These are phyloP conservation scores for Schrenkiella parvula DNA, from an alignment of 345 rosid genomes.

Conservation along the genomic window DNA sequence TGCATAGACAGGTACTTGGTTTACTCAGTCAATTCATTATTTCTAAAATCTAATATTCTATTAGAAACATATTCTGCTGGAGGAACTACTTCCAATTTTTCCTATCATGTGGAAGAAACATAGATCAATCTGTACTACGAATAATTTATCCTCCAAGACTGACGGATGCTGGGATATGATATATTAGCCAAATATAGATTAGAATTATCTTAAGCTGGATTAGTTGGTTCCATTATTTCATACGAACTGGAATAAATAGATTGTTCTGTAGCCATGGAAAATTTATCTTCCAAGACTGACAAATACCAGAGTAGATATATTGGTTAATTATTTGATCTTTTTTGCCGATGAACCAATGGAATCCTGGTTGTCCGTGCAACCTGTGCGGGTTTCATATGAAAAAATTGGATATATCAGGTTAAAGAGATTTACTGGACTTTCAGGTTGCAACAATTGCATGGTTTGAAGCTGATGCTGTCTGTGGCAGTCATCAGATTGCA, in stretches of 20 bases:
- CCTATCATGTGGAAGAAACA: not conserved
- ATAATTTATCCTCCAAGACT: not conserved
- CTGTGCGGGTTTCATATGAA: not conserved
- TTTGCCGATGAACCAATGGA: not conserved
- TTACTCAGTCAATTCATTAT: not conserved
- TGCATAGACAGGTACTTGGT: constrained; percentile 72
- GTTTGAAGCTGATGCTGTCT: constrained; percentile 98
- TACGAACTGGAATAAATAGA: not conserved
- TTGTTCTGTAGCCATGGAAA: not conserved
- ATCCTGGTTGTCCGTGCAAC: not conserved
- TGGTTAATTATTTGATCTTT: not conserved
- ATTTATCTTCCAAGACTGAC: not conserved
- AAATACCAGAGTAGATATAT: not conserved
- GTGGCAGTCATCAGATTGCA: constrained; percentile 89
- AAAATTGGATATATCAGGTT: not conserved
- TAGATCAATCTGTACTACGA: not conserved
- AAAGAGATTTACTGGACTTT: constrained; percentile 26
- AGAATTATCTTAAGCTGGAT: not conserved
- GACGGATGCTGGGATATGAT: not conserved
- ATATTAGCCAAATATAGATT: not conserved
- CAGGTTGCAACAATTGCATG: constrained; percentile 98
- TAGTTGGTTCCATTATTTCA: not conserved
- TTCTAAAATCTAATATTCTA: not conserved
- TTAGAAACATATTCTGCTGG: not conserved
- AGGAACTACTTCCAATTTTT: constrained; percentile 10